phyloP scores from a whole-genome alignment of 2,329 filamentous ascomycete genomes.

The Coccinonectria pachysandricola region DNA sequence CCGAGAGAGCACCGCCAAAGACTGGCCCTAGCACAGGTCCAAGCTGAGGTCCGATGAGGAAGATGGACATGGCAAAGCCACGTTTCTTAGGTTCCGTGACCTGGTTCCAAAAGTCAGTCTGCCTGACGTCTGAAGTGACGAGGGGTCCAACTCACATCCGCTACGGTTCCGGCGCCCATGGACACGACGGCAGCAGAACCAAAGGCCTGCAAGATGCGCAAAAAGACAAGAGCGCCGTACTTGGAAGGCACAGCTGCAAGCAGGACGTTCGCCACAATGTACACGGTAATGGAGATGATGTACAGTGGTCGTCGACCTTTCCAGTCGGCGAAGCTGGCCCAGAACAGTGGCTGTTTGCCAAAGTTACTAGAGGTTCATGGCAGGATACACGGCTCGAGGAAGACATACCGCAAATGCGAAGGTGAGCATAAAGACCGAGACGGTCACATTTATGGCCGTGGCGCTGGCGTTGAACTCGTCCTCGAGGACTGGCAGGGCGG shows the following conservation, averaged over 20 bases:
- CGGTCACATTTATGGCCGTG: conserved; percentile 30
- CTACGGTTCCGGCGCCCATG: conserved; percentile 32
- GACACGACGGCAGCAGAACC: conserved; percentile 32
- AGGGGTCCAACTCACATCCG: conserved; percentile 22
- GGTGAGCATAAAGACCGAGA: conserved; percentile 33
- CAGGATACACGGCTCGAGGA: no score
- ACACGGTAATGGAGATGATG: conserved; percentile 28
- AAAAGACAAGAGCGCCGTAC: conserved; percentile 26
- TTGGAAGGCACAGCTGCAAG: conserved; percentile 28
- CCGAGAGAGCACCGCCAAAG: conserved; percentile 29
- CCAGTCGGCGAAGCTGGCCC: conserved; percentile 29
- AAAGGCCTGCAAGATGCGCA: conserved; percentile 32
- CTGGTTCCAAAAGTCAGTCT: conserved; percentile 1
- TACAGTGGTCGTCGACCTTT: conserved; percentile 30
- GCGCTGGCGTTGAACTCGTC: conserved; percentile 25
- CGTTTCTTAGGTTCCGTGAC: conserved; percentile 27
- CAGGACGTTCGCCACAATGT: conserved; percentile 28
- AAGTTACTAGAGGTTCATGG: no score
- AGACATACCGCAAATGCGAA: conserved; percentile 28
- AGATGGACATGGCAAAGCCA: conserved; percentile 29
- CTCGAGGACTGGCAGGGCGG: conserved; percentile 27
- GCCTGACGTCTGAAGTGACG: background rate
- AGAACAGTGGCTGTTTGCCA: conserved; percentile 32
- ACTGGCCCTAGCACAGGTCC: conserved; percentile 34
- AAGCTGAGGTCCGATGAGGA: conserved; percentile 33